phyloP scores from a whole-genome alignment of 2,329 filamentous ascomycete genomes.

The Penicillium sp. region DNA sequence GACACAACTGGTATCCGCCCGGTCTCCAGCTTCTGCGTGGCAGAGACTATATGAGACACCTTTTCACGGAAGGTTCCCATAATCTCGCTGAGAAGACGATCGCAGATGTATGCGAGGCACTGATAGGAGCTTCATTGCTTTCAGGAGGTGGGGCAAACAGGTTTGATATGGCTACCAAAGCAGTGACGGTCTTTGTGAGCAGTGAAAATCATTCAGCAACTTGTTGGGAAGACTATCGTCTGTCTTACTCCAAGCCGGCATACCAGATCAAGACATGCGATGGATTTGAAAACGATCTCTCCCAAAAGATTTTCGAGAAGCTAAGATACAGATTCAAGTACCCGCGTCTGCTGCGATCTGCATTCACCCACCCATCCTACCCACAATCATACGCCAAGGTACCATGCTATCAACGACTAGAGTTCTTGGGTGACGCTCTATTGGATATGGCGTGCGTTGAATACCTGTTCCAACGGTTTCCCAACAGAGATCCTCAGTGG shows the following conservation, averaged over 20 bases:
- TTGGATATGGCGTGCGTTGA: conserved; percentile 86
- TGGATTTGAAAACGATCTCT: conserved; percentile 71
- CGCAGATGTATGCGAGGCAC: conserved; percentile 90
- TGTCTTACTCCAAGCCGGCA: conserved; percentile 67
- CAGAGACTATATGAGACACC: conserved; percentile 62
- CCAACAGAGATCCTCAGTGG: conserved; percentile 88
- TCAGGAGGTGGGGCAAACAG: conserved; percentile 53
- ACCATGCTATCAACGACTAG: conserved; percentile 86
- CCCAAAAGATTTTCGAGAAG: conserved; percentile 63
- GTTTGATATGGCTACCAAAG: conserved; percentile 65
- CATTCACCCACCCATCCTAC: conserved; percentile 87
- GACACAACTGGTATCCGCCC: conserved; percentile 85
- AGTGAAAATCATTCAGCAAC: conserved; percentile 71
- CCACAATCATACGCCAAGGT: conserved; percentile 75
- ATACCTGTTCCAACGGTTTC: conserved; percentile 76
- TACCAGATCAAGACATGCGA: conserved; percentile 70
- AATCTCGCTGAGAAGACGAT: conserved; percentile 83
- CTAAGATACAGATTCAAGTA: conserved; percentile 72
- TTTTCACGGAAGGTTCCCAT: conserved; percentile 56
- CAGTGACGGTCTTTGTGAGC: conserved; percentile 65
- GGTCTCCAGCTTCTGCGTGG: conserved; percentile 74
- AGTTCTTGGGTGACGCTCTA: conserved; percentile 88
- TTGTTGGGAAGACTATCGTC: conserved; percentile 73
- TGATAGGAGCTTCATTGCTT: conserved; percentile 83
- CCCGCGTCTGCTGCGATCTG: conserved; percentile 77